Percentiles rank a stretch among this genome's conserved stretches.
Conservation (phyloP, 129 eudicot genomes). For the Flaveria ramosissima region DNA sequence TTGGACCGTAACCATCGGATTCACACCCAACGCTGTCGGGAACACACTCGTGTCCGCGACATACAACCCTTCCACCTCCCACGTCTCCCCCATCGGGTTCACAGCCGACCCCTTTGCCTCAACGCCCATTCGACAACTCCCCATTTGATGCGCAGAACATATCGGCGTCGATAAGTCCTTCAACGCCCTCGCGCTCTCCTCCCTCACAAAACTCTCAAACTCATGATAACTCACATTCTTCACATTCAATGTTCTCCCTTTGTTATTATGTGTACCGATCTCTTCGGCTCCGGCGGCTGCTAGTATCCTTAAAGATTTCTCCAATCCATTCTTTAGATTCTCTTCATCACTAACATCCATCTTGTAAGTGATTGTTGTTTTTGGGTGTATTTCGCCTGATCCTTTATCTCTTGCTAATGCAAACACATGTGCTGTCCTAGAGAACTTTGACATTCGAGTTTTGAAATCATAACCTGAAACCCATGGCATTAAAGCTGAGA, state of each 20-base stretch:
- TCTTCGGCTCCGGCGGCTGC: conserved; percentile 83
- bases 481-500: conserved; percentile 74
- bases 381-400: conserved; percentile 38
- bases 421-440: conserved; percentile 71
- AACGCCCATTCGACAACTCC: conserved; percentile 81
- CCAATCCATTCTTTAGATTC: conserved; percentile 54
- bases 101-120: conserved; percentile 51
- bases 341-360: conserved; percentile 45
- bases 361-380: conserved; percentile 42
- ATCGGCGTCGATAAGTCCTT: conserved; percentile 43
- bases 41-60: conserved; percentile 76
- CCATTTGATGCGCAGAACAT: conserved; percentile 87
- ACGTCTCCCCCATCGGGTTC: conserved; percentile 60
- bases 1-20: conserved; percentile 79
- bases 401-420: conserved; percentile 71
- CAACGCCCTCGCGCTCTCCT: conserved; percentile 55
- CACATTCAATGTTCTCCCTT: conserved; percentile 51
- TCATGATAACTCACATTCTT: conserved; percentile 45
- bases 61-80: conserved; percentile 74
- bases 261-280: conserved; percentile 55
- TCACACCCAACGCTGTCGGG: conserved; percentile 81
- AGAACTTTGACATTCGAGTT: conserved; percentile 49
- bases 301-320: conserved; percentile 55
- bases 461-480: conserved; percentile 54
- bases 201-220: conserved; percentile 59